Percentiles rank a stretch among this genome's conserved stretches.
phyloP scores from a whole-genome alignment of 139 green algal species.

The Coccomyxa sp. region DNA sequence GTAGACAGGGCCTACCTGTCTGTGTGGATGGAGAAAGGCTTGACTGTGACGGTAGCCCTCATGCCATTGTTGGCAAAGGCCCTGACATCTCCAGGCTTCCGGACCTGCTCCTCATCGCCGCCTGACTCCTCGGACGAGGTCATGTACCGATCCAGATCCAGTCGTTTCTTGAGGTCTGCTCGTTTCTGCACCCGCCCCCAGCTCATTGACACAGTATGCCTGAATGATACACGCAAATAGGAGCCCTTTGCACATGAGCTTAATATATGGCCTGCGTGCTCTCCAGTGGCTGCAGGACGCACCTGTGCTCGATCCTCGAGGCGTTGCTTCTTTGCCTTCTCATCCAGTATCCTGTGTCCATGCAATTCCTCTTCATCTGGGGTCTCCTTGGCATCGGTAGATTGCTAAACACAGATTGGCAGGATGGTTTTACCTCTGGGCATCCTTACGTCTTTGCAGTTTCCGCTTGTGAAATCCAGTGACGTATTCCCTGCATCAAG shows the following conservation, averaged over 20 bases:
- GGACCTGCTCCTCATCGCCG: not conserved
- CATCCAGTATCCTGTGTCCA: constrained; percentile 14
- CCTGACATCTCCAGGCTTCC: not conserved
- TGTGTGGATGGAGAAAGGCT: not conserved
- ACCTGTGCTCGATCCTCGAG: constrained; percentile 19
- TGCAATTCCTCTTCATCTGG: too few species aligned
- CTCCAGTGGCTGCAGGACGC: not conserved
- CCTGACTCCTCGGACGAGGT: not conserved
- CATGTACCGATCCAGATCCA: constrained; percentile 13
- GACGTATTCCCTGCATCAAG: too few species aligned
- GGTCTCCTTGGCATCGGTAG: too few species aligned
- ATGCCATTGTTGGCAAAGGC: not conserved
- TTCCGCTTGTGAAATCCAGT: not conserved
- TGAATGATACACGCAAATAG: too few species aligned
- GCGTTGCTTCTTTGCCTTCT: constrained; percentile 13
- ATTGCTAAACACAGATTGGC: too few species aligned
- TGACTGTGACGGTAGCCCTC: not conserved
- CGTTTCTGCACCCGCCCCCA: not conserved
- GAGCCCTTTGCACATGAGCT: too few species aligned
- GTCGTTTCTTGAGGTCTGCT: not conserved
- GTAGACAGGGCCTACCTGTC: not conserved
- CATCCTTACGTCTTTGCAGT: not conserved
- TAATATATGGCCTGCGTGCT: too few species aligned
- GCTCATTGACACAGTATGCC: not conserved
- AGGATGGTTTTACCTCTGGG: not conserved